Percentiles rank a stretch among this genome's conserved stretches.
These are phyloP conservation scores for Colletotrichum trifolii DNA, from an alignment of 2,329 filamentous ascomycete genomes.

Conservation along the genomic window DNA sequence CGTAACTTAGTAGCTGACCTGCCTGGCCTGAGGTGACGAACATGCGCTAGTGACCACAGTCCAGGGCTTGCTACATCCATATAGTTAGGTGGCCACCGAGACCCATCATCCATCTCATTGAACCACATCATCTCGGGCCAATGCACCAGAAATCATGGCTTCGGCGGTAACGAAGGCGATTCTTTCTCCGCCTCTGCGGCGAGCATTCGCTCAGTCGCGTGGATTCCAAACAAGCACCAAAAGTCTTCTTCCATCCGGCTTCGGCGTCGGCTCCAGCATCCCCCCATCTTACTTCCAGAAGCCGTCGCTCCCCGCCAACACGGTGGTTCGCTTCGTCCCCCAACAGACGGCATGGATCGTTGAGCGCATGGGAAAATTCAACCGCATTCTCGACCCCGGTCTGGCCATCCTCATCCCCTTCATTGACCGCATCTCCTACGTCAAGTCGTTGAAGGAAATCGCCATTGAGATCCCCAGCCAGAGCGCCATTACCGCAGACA, in stretches of 20 bases:
- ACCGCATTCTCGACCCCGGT: conserved; percentile 90
- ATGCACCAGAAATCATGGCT: conserved; percentile 38
- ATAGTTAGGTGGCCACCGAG: no score
- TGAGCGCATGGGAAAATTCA: conserved; percentile 98
- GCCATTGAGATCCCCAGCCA: conserved; percentile 98
- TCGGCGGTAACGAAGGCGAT: conserved; percentile 38
- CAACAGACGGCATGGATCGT: conserved; percentile 99
- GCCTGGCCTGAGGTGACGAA: no score
- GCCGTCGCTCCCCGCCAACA: conserved; percentile 85
- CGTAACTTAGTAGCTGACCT: no score
- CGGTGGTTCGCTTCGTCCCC: conserved; percentile 95
- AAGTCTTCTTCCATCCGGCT: conserved; percentile 38
- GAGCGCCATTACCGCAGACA: conserved; percentile 97
- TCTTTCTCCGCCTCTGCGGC: conserved; percentile 35
- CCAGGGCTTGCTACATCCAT: conserved; percentile 3
- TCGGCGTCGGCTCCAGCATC: conserved; percentile 49
- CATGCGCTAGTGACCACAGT: no score
- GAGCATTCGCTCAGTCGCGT: conserved; percentile 34
- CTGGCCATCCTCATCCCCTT: conserved; percentile 90
- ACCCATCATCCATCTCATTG: not conserved
- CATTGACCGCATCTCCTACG: conserved; percentile 95
- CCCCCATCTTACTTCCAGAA: conserved; percentile 85
- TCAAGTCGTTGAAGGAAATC: conserved; percentile 95
- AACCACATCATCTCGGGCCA: conserved; percentile 12
- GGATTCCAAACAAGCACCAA: conserved; percentile 34